A percentile compares a stretch with the other conserved stretches of the same genome.
These are phyloP conservation scores for Pleurotus cornucopiae DNA, from an alignment of 768 basidiomycete species.

Conservation along the genomic window DNA sequence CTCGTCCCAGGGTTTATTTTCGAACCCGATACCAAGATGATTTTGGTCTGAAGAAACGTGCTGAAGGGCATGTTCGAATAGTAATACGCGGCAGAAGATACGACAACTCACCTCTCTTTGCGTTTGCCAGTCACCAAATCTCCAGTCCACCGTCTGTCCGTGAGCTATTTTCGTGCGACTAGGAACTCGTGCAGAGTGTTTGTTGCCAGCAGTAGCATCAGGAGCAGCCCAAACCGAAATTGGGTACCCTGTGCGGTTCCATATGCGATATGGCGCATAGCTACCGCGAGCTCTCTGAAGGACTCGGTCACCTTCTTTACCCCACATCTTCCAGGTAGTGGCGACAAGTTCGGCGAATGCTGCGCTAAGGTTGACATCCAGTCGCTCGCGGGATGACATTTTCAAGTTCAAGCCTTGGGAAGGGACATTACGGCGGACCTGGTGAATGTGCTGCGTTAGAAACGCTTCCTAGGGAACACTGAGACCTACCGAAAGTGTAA, in stretches of 20 bases:
- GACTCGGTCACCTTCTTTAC: conserved; percentile 67
- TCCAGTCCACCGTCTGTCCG: conserved; percentile 84
- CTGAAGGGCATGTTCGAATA: conserved; percentile 24
- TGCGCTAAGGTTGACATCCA: conserved; percentile 89
- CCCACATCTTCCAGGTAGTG: conserved; percentile 68
- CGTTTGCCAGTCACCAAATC: conserved; percentile 94
- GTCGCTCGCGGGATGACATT: conserved; percentile 71
- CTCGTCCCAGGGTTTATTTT: conserved; percentile 86
- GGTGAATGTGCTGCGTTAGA: no score
- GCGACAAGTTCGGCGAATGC: conserved; percentile 85
- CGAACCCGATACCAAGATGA: conserved; percentile 78
- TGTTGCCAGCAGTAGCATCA: conserved; percentile 45
- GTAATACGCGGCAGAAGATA: neutral
- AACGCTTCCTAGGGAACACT: no score
- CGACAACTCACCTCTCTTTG: conserved; percentile 73
- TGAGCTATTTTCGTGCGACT: conserved; percentile 50
- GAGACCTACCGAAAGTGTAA: conserved; percentile 59
- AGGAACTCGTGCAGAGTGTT: conserved; percentile 43
- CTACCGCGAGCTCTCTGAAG: conserved; percentile 78
- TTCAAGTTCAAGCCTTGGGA: conserved; percentile 53
- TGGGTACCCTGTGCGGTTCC: conserved; percentile 86
- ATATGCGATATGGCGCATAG: conserved; percentile 90
- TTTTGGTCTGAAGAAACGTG: conserved; percentile 75
- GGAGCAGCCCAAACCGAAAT: conserved; percentile 84
- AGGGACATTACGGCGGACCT: conserved; percentile 5